Evolutionary conservation across 768 basidiomycete species (phyloP).

Genomic region (Paxillus rubicundulus): DNA sequence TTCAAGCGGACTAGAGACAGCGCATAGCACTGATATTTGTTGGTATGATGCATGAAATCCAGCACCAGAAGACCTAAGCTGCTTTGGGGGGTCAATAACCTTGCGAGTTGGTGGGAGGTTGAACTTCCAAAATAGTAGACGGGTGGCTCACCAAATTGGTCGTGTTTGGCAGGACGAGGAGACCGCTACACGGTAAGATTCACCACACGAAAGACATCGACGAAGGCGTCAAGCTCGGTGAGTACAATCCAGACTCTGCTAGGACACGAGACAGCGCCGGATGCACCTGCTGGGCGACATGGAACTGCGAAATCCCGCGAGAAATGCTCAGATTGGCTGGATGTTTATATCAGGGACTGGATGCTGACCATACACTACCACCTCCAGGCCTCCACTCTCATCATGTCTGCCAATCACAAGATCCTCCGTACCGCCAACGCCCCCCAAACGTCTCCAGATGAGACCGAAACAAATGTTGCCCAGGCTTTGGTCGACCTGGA

Average conservation of each 20-base stretch:
- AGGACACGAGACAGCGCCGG: slow-evolving; percentile 7
- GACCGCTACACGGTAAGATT: slow-evolving; percentile 7
- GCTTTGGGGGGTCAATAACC: neutral
- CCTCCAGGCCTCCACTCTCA: slow-evolving; percentile 21
- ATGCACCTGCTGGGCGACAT: slow-evolving; percentile 21
- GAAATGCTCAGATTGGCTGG: slow-evolving; percentile 47
- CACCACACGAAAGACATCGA: slow-evolving; percentile 36
- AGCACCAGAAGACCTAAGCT: no score
- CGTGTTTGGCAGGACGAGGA: slow-evolving; percentile 26
- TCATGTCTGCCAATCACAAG: slow-evolving; percentile 81
- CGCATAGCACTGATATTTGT: slow-evolving; percentile 5
- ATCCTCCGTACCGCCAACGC: slow-evolving; percentile 97
- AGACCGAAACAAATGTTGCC: slow-evolving; percentile 86
- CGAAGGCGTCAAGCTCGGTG: slow-evolving; percentile 68
- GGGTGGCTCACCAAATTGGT: slow-evolving; percentile 17
- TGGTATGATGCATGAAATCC: no score
- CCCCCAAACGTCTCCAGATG: slow-evolving; percentile 83
- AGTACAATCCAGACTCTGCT: slow-evolving; percentile 44
- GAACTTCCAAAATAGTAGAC: slow-evolving; percentile 12
- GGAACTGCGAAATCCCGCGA: slow-evolving; percentile 12
- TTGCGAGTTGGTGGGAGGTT: slow-evolving; percentile 1
- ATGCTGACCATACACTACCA: slow-evolving; percentile 37
- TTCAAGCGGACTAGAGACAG: slow-evolving; percentile 63
- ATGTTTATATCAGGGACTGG: slow-evolving; percentile 44
- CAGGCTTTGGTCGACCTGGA: slow-evolving; percentile 98